Base-by-base conservation (phyloP, 2,329 filamentous ascomycete species). In the Cladorrhinum sp. region DNA sequence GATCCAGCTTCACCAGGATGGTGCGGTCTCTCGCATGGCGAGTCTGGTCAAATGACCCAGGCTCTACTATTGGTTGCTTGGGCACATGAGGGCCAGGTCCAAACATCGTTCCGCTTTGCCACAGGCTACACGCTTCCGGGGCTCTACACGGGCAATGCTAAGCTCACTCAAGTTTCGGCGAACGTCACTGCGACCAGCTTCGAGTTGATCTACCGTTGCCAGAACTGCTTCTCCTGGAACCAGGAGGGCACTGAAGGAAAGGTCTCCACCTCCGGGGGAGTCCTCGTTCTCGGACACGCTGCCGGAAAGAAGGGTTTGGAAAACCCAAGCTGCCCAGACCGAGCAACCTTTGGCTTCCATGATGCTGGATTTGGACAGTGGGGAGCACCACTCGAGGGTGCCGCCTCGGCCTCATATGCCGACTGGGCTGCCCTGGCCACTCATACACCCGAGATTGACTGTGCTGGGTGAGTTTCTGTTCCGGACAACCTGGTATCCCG, bases 171-270 rank as follows among this genome's bases (percentile, higher is more conserved):
- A 64, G 82, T 89, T 62, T 83, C 81, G 13, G 80, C 81, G 13
- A 79, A 75, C 24, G 76, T 88, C 59, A 87, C 81, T 66, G 76
- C 78, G 16, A 84, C 81, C 24, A 76, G 82, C 64, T 90, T 84
- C 71, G 81, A 81, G 50, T 69, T 89, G 52, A 79, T 88, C n/a
- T 90, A 88, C 74, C 80, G 84, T 51, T 90, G 87, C 72, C 72
- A 85, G 65, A 78, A 79, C 65, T 86, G 83, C 70, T 74, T 84
- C 22, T 67, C 75, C 1, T 86, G 83, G 80, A 73, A 81, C 65
- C 76, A 84, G 45, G 75, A 78, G 24, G 79, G 79, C 2, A 73
- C 74, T 36, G 74, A 72, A 1, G 76, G 76, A 0, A 75, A 73
- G 2, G 75, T 76, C 1, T 75, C 75, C 3, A 85, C 82, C 12